Evolutionary conservation across 1,284 basidiomycete genomes (phyloP), one percentile per base, ranked within the genome.

Genomic region (Pseudozyma hubeiensis): DNA sequence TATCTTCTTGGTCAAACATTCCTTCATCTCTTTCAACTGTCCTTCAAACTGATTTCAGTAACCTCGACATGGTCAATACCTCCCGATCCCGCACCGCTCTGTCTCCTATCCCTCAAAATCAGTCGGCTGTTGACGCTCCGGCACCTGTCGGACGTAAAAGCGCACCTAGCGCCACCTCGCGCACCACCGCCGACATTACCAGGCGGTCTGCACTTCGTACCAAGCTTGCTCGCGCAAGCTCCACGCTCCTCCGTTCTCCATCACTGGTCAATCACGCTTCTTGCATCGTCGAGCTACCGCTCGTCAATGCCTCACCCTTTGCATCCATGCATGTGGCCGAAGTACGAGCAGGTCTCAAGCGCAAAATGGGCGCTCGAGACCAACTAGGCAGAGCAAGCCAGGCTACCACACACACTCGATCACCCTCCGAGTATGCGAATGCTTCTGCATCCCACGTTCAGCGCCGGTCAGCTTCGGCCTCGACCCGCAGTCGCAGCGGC

Each of bases 331-430:
- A 53, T n/a, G 11, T 51, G n/a, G 34, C 44, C 10, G 48, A 64
- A 16, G 34, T 59, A 16, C 70, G 70, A 10, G 70, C 64, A 31
- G 64, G 70, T 19, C 64, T 67, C 53, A 73, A 73, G 56, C 70
- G 70, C 50, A 73, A 73, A 47, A 73, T 67, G 51, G 64, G 61
- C 53, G 37, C 48, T 30, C 55, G 55, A 35, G 52, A 45, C 14
- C 60, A 63, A 34, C 53, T 64, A 4, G 60, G 52, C n/a, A 43
- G 24, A n/a, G 14, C 14, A 3, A n/a, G 33, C 9, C 44, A 46
- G 7, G 34, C 19, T 13, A 13, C 29, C 24, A 54, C 34, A 14
- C 31, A 45, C 17, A 52, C 17, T 35, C 29, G 29, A 43, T 17
- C 31, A n/a, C 35, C 43, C 35, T 52, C 48, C 1, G 37, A 41